Base-by-base conservation (phyloP, 2,329 filamentous ascomycete genomes). In the Colletotrichum cordylinicola region DNA sequence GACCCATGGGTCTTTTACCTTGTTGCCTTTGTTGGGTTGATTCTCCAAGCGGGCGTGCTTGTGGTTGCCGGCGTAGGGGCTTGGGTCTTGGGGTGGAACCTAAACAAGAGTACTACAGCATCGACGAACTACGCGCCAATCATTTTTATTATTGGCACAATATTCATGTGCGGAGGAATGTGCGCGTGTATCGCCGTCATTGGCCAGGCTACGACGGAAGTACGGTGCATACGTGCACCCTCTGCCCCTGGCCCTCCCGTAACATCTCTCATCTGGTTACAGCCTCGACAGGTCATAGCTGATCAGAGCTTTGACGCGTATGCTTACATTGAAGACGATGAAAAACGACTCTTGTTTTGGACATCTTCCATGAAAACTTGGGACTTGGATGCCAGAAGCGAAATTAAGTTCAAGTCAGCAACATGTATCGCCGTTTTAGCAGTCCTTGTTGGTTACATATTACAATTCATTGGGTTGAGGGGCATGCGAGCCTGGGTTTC, bases 281-380 rank as follows among this genome's bases (percentile, higher is more conserved):
- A 65, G 9, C 61, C 61, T 1, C 9, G 13, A 21, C 61, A 65
- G 5, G 16, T 24, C 3, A 21, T 65, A 15, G 61, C 33, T 2
- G 61, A 65, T 15, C 35, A 65, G 6, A 65, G 33, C 0, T 48
- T 65, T 10, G 35, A 65, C 7, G 1, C 24, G 0, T 65, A 29
- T 16, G 37, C 4, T 65, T 29, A 18, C 0, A 24, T 31, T 24
- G 61, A 65, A 6, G 21, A 39, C 2, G 2, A 1, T 0, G 5
- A n/a, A 13, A 16, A 2, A 0, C 15, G 1, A 8, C 24, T n/a
- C 9, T 5, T 0, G 6, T 2, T 0, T 2, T 16, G 21, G n/a
- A 65, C 35, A 2, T 65, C 61, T 37, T 48, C 61, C 4, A 37
- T 10, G 16, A 65, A 65, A 2, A 18, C 1, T 8, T 8, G 8